Conservation (phyloP, 225 moss, liverwort and hornwort species). For the Straminergon stramineum region DNA sequence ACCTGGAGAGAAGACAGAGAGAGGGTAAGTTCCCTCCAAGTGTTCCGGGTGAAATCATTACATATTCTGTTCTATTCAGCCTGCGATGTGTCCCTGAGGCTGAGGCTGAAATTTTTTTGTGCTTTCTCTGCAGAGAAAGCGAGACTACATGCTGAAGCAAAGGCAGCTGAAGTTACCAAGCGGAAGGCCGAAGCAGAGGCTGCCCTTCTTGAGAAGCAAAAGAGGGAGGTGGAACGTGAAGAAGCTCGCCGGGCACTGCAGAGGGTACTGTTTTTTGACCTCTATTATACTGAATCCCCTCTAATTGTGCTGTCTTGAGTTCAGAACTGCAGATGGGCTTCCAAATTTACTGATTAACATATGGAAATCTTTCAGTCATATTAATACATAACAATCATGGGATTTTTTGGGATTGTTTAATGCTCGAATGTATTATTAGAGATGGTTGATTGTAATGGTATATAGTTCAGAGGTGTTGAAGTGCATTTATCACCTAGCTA, state of each 20-base stretch:
- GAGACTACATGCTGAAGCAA: slow-evolving; percentile 84
- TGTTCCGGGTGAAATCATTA: not conserved
- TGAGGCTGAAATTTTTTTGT: not conserved
- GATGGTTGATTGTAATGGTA: not conserved
- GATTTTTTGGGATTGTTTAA: too few species aligned
- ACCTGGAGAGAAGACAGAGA: slow-evolving; percentile 67
- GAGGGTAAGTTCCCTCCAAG: slow-evolving; percentile 26
- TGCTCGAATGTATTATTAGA: too few species aligned
- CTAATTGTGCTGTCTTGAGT: not conserved
- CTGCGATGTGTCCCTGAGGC: not conserved
- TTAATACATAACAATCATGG: too few species aligned
- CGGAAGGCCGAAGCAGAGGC: slow-evolving; percentile 76
- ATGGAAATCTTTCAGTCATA: not conserved
- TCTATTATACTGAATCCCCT: not conserved
- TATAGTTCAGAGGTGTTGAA: not conserved
- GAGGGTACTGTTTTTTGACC: slow-evolving; percentile 17
- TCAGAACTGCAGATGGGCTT: too few species aligned
- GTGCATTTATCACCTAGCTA: not conserved
- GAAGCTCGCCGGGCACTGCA: slow-evolving; percentile 85
- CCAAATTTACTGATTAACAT: too few species aligned
- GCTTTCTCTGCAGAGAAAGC: slow-evolving; percentile 59
- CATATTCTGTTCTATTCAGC: too few species aligned
- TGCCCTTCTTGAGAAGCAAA: slow-evolving; percentile 54
- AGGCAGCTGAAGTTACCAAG: slow-evolving; percentile 73
- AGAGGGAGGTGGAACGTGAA: slow-evolving; percentile 78